Evolutionary conservation across 2,329 filamentous ascomycete genomes (phyloP).

Genomic region (Pezicula neosporulosa): DNA sequence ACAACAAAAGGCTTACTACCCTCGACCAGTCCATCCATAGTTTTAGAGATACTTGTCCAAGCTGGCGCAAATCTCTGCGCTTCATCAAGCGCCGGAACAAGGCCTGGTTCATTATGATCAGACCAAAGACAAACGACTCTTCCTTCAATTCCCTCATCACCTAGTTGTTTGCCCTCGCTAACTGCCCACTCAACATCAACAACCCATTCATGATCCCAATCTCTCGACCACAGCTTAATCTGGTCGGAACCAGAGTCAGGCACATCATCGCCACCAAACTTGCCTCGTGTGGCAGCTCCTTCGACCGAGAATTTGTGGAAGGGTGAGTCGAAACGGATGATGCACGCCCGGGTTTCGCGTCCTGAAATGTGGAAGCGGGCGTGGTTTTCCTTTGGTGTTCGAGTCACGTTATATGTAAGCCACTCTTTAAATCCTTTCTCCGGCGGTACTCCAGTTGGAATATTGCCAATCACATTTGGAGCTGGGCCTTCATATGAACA

Average conservation of each 20-base stretch:
- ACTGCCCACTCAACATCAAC: conserved; percentile 61
- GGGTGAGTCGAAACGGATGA: conserved; percentile 66
- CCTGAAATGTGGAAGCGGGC: conserved; percentile 67
- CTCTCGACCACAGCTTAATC: conserved; percentile 77
- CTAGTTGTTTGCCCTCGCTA: conserved; percentile 24
- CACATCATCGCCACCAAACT: conserved; percentile 55
- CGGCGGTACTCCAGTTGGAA: conserved; percentile 36
- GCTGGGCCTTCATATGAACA: conserved; percentile 71
- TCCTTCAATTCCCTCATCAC: conserved; percentile 50
- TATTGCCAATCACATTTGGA: conserved; percentile 58
- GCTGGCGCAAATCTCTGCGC: conserved; percentile 69
- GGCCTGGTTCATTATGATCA: conserved; percentile 69
- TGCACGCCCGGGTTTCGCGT: conserved; percentile 75
- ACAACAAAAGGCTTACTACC: conserved; percentile 60
- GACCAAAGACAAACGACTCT: conserved; percentile 80
- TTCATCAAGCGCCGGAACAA: conserved; percentile 83
- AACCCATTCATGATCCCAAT: conserved; percentile 73
- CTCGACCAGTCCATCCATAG: conserved; percentile 75
- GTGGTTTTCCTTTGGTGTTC: conserved; percentile 37
- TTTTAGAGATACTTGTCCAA: conserved; percentile 78
- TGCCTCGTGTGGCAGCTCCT: conserved; percentile 56
- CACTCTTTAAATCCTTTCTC: conserved; percentile 49
- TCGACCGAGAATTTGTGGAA: conserved; percentile 62
- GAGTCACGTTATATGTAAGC: conserved; percentile 61
- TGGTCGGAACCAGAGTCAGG: conserved; percentile 61